A percentile compares a stretch with the other conserved stretches of the same genome.
Evolutionary conservation across 768 basidiomycete genomes (phyloP).

Genomic region (Clathrus columnatus): DNA sequence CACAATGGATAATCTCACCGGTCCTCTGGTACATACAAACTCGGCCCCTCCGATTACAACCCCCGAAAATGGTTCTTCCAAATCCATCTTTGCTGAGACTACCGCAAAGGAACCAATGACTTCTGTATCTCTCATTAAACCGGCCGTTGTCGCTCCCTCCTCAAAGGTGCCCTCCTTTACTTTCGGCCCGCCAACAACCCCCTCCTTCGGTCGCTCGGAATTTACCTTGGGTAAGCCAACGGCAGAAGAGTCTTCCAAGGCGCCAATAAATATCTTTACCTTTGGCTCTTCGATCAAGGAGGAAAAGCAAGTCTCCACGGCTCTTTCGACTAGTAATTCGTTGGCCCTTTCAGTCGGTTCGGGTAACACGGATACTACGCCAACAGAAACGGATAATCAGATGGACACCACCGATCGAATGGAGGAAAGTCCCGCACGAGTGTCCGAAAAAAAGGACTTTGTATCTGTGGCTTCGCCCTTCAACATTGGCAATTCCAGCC

Average conservation of each 20-base stretch:
- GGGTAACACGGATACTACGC: constrained; percentile 40
- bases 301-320: constrained; percentile 28
- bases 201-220: background rate
- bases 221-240: constrained; percentile 5
- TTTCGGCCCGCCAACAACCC: constrained; percentile 20
- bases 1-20: background rate
- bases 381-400: constrained; percentile 52
- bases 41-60: background rate
- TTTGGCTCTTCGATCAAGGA: constrained; percentile 25
- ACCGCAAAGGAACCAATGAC: background rate
- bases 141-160: background rate
- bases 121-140: no score
- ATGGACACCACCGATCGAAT: constrained; percentile 54
- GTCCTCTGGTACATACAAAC: no score
- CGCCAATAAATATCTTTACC: constrained; percentile 18
- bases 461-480: constrained; percentile 8
- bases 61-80: background rate
- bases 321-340: constrained; percentile 15
- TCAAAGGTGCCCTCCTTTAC: constrained; percentile 20
- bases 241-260: background rate
- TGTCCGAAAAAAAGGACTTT: constrained; percentile 23
- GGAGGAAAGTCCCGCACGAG: constrained; percentile 75
- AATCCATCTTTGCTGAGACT: background rate
- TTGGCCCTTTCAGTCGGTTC: constrained; percentile 38
- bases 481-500: constrained; percentile 17